Evolutionary conservation across 805 yeast genomes (phyloP).

Genomic region (Saccharomycopsis synnaedendra): DNA sequence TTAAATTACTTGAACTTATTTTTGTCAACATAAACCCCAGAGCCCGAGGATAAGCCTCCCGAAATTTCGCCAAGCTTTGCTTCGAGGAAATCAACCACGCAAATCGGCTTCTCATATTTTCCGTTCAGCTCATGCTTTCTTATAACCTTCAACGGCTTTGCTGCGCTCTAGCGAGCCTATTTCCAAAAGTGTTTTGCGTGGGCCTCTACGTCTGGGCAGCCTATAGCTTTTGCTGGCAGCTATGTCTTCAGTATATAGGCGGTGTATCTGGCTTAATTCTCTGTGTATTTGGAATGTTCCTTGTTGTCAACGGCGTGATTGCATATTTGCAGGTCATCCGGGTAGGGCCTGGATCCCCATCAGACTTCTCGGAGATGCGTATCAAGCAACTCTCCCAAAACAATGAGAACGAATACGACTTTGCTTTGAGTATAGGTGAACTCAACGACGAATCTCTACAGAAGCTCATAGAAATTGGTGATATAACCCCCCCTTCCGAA

Average conservation of each 20-base stretch:
- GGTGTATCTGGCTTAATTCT: conserved; percentile 16
- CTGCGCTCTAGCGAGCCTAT: conserved; percentile 25
- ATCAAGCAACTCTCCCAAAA: not conserved
- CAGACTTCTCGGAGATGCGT: conserved; percentile 31
- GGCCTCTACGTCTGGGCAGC: conserved; percentile 35
- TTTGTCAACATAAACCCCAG: too few relatives aligned
- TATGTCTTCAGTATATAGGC: conserved; percentile 19
- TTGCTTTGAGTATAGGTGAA: not conserved
- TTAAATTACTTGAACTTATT: too few relatives aligned
- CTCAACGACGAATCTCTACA: conserved; percentile 9
- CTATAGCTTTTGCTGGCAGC: conserved; percentile 25
- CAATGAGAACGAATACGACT: not conserved
- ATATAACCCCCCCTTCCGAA: conserved; percentile 19
- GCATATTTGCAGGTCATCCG: conserved; percentile 34
- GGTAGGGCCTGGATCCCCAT: conserved; percentile 46
- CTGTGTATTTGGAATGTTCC: conserved; percentile 19
- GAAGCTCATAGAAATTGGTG: conserved; percentile 4
- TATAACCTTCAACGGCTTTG: conserved; percentile 18
- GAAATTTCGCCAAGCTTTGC: too few relatives aligned
- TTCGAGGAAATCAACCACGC: too few relatives aligned
- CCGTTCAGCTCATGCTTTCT: too few relatives aligned
- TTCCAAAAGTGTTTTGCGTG: conserved; percentile 37
- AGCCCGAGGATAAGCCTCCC: too few relatives aligned
- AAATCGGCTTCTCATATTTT: too few relatives aligned
- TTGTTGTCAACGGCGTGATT: conserved; percentile 27